Evolutionary conservation across 352 stramenopile species (phyloP).

Genomic region (Pythium scleroteichum): DNA sequence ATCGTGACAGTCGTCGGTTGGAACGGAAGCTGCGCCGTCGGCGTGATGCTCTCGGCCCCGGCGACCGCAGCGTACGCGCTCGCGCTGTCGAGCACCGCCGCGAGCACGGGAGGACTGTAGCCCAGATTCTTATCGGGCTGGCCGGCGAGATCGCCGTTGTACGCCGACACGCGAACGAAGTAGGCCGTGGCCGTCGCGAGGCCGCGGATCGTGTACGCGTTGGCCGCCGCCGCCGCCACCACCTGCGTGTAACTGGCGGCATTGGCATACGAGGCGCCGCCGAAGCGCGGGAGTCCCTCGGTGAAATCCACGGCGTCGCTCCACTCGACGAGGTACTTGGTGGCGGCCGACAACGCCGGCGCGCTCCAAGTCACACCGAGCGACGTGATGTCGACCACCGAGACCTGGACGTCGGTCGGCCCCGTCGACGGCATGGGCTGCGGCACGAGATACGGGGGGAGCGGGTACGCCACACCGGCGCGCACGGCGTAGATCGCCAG

Average conservation of each 20-base stretch:
- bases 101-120: conserved; percentile 67
- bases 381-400: conserved; percentile 55
- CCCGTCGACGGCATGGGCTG: conserved; percentile 47
- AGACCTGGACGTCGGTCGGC: conserved; percentile 52
- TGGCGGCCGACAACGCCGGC: conserved; percentile 27
- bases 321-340: conserved; percentile 88
- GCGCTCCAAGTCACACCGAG: conserved; percentile 70
- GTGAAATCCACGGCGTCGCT: conserved; percentile 51
- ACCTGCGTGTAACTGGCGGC: conserved; percentile 57
- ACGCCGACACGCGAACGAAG: conserved; percentile 88
- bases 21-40: conserved; percentile 58
- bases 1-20: conserved; percentile 70
- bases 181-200: conserved; percentile 82
- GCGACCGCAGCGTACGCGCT: conserved; percentile 16
- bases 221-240: conserved; percentile 25
- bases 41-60: conserved; percentile 38
- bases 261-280: conserved; percentile 43
- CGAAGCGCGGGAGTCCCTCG: conserved; percentile 28
- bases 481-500: conserved; percentile 39
- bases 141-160: conserved; percentile 66
- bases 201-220: conserved; percentile 78
- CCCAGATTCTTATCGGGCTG: conserved; percentile 33
- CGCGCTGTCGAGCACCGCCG: conserved; percentile 37
- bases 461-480: conserved; percentile 22
- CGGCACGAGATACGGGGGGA: conserved; percentile 38